These are phyloP conservation scores for Eudorina sp. DNA, from an alignment of 139 green algal genomes.

Conservation along the genomic window DNA sequence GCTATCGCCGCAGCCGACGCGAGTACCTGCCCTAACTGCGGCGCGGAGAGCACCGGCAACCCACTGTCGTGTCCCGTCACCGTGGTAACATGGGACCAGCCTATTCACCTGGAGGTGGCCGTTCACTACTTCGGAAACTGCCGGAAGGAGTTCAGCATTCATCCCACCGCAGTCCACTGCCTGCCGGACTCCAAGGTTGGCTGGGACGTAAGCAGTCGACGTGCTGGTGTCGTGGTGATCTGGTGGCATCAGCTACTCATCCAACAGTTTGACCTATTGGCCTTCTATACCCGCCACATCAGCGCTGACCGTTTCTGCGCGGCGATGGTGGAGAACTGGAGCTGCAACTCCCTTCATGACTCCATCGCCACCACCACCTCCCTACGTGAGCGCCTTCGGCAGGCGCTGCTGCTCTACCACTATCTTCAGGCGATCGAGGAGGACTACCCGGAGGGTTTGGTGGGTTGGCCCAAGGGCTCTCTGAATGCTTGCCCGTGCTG, in stretches of 20 bases:
- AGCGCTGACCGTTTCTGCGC: conserved; percentile 4
- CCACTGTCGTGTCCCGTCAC: too few relatives aligned
- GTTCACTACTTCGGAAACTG: too few relatives aligned
- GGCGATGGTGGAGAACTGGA: background rate
- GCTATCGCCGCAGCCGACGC: too few relatives aligned
- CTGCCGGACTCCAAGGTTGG: too few relatives aligned
- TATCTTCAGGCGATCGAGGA: background rate
- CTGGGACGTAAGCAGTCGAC: too few relatives aligned
- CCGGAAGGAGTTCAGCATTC: too few relatives aligned
- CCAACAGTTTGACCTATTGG: background rate
- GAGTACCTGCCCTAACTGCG: too few relatives aligned
- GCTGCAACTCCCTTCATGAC: background rate
- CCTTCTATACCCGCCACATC: background rate
- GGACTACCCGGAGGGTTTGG: background rate
- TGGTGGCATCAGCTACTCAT: background rate
- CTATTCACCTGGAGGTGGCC: too few relatives aligned
- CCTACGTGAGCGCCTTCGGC: background rate
- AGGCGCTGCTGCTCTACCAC: background rate
- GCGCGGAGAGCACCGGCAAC: too few relatives aligned
- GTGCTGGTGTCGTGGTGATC: too few relatives aligned
- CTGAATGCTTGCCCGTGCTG: background rate
- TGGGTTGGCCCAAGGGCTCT: background rate
- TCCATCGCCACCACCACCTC: background rate
- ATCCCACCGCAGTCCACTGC: too few relatives aligned
- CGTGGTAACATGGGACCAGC: too few relatives aligned